A percentile compares a stretch with the other conserved stretches of the same genome.
Evolutionary conservation across 2,329 filamentous ascomycete species (phyloP).

Genomic region (Aspergillus tanneri): DNA sequence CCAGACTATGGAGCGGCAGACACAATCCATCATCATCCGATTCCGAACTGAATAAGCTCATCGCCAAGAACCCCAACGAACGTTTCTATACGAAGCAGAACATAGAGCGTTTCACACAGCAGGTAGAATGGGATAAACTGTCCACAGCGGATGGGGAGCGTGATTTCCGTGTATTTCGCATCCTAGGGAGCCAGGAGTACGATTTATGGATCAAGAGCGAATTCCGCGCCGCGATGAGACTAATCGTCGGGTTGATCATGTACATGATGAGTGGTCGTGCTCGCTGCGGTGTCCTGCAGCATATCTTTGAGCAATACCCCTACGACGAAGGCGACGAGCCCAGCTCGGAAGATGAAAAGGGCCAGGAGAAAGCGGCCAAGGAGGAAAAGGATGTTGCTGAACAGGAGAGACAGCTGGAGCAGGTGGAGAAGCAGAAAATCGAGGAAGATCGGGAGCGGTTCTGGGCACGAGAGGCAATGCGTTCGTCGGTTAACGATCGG

Average conservation of each 20-base stretch:
- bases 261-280: constrained; percentile 32
- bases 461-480: constrained; percentile 15
- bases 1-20: constrained; percentile 23
- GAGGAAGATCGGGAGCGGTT: constrained; percentile 13
- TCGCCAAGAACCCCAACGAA: not conserved
- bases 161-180: constrained; percentile 20
- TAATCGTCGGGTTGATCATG: constrained; percentile 22
- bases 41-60: not conserved
- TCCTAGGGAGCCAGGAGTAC: constrained; percentile 28
- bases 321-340: constrained; percentile 13
- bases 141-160: constrained; percentile 18
- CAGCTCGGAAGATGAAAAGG: constrained; percentile 10
- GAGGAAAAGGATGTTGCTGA: constrained; percentile 14
- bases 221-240: constrained; percentile 19
- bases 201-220: constrained; percentile 27
- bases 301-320: constrained; percentile 21
- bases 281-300: constrained; percentile 24
- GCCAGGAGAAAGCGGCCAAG: constrained; percentile 2
- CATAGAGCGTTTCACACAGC: constrained; percentile 17
- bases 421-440: constrained; percentile 7
- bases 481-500: constrained; percentile 8
- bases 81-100: constrained; percentile 20
- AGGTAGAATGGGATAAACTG: constrained; percentile 17
- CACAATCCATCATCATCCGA: constrained; percentile 8
- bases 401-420: constrained; percentile 14